Base-by-base conservation (phyloP, 345 rosid genomes). In the Pistacia integerrima region DNA sequence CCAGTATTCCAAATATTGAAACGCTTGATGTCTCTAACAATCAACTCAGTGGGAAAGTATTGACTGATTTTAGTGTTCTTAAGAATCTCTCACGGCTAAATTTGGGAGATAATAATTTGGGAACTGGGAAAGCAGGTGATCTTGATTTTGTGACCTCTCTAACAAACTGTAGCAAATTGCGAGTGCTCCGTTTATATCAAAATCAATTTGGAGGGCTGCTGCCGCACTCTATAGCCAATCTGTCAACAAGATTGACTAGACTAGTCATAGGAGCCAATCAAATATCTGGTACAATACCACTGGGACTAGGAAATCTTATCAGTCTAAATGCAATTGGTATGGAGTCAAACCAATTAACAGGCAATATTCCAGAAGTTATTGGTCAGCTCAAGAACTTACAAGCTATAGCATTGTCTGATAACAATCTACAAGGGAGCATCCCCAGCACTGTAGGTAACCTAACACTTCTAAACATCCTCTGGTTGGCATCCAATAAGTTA, bases 391-490 rank as follows among this genome's bases (percentile, higher is more conserved):
- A 69, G 1, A 56, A 16, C 67, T 64, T 79, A 22, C 38, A 22
- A 25, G 41, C 3, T 28, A 8, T 69, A 0, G 1, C 0, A 8
- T 49, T 79, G 18, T 13, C 20, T 17, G 11, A 6, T 11, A 74
- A 74, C 41, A 25, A 16, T 36, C 22, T 74, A 17, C 22, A 56
- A 14, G 82, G 78, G 3, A 56, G 5, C 22, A 74, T 79, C 60
- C 74, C 82, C 3, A 9, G 20, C 12, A 74, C 82, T 30, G 28
- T 67, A 20, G 65, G 78, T 22, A 79, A 74, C 33, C 14, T 79
- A 8, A 33, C 68, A 36, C 20, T 20, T 14, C 60, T 74, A 22
- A 69, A 2, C 18, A 0, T 0, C 7, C 70, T 79, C 4, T 4
- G 2, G 9, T 61, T 74, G 70, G 22, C 6, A 38, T 54, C 14